Conservation (phyloP, 805 yeast species). For the Clavispora asparagi region DNA sequence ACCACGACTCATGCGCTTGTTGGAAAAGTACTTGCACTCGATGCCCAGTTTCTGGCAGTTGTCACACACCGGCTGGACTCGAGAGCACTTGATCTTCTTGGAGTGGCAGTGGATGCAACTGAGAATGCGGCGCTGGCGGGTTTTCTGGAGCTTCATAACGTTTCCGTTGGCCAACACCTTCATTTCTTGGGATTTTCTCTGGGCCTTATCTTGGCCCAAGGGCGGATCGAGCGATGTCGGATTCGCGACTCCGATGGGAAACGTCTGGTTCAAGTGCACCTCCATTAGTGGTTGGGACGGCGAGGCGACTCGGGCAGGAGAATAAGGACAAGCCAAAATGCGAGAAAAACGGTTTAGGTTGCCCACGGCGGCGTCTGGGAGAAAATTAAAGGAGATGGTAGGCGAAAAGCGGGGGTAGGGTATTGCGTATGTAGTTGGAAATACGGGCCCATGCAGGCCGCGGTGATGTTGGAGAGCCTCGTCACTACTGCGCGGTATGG, state of each 20-base stretch:
- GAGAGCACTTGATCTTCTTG: slow-evolving; percentile 60
- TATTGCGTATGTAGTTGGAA: neutral
- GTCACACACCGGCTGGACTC: slow-evolving; percentile 51
- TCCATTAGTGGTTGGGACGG: neutral
- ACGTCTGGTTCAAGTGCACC: neutral
- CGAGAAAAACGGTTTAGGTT: neutral
- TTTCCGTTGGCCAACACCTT: slow-evolving; percentile 44
- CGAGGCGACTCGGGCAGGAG: too few relatives aligned
- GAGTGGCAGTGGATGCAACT: slow-evolving; percentile 57
- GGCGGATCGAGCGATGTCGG: neutral
- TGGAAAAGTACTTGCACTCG: slow-evolving; percentile 52
- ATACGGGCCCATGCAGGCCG: neutral
- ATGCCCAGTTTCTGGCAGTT: slow-evolving; percentile 45
- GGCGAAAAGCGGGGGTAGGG: neutral
- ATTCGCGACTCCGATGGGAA: neutral
- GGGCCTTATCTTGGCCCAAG: neutral
- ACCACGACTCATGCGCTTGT: slow-evolving; percentile 49
- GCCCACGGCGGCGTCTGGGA: neutral
- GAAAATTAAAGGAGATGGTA: neutral
- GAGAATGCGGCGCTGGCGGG: slow-evolving; percentile 54
- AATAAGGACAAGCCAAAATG: neutral
- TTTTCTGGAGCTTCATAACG: slow-evolving; percentile 55
- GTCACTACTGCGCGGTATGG: neutral
- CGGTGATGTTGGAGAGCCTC: neutral
- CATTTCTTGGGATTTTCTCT: slow-evolving; percentile 7